These are phyloP conservation scores for Corylus avellana DNA, from an alignment of 306 rosid genomes.

Conservation along the genomic window DNA sequence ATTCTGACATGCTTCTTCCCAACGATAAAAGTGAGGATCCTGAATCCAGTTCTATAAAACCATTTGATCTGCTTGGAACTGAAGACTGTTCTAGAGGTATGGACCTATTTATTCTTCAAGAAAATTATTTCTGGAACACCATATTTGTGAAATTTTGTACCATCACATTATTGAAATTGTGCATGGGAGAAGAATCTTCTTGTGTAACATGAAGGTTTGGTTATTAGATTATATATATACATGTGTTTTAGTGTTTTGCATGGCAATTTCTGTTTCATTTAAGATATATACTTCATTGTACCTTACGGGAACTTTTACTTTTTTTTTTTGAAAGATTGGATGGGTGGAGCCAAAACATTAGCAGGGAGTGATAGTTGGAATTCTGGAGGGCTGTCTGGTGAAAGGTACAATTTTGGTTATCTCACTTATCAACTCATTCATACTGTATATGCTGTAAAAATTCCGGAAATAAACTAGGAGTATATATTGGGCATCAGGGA, in stretches of 20 bases:
- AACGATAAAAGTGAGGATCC: conserved; percentile 50
- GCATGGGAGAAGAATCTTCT: neutral
- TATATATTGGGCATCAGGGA: neutral
- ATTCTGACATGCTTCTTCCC: conserved; percentile 29
- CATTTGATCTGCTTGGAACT: conserved; percentile 69
- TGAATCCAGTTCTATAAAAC: conserved; percentile 58
- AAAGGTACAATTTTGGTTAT: conserved; percentile 47
- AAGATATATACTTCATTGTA: neutral
- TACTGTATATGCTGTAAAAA: neutral
- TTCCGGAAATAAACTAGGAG: neutral
- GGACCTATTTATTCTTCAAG: conserved; percentile 29
- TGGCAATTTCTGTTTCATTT: neutral
- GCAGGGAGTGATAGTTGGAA: conserved; percentile 62
- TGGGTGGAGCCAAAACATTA: conserved; percentile 64
- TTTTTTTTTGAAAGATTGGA: conserved; percentile 57
- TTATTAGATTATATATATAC: neutral
- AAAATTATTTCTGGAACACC: conserved; percentile 1
- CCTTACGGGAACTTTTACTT: conserved; percentile 10
- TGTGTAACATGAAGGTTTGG: neutral
- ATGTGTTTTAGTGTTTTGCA: neutral
- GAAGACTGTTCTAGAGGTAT: conserved; percentile 75
- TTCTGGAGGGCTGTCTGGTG: conserved; percentile 53
- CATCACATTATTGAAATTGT: neutral
- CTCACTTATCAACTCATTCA: neutral
- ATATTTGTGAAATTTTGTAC: neutral